Evolutionary conservation across 164 flowering plant genomes (phyloP).

Genomic region (Cinnamomum chago): DNA sequence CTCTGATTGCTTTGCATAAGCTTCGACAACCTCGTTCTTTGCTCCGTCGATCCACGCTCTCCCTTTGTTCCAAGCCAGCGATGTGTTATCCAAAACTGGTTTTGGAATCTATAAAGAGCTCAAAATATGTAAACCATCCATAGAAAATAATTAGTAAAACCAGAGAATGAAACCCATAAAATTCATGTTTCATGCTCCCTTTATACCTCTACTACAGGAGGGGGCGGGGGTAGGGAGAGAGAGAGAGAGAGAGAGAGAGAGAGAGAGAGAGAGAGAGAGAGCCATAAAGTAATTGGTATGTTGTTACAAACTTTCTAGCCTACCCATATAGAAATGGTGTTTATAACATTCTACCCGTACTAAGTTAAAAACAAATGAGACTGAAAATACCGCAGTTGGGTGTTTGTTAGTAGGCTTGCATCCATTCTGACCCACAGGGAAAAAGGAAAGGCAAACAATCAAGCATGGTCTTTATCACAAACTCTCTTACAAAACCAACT

Average conservation of each 20-base stretch:
- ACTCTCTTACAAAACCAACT: neutral
- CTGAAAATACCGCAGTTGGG: neutral
- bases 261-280: neutral
- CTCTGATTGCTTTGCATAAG: constrained; percentile 35
- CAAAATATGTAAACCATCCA: neutral
- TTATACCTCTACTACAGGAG: neutral
- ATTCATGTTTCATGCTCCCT: neutral
- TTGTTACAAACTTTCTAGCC: neutral
- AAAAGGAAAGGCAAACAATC: neutral
- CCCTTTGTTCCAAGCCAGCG: constrained; percentile 37
- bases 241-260: neutral
- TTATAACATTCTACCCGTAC: neutral
- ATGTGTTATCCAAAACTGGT: constrained; percentile 27
- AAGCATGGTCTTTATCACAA: neutral
- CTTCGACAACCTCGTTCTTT: constrained; percentile 36
- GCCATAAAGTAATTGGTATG: neutral
- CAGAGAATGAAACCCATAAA: neutral
- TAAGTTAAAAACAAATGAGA: neutral
- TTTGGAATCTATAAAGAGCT: constrained; percentile 26
- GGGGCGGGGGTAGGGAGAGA: too few species aligned
- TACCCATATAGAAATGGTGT: neutral
- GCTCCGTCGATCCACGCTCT: constrained; percentile 45
- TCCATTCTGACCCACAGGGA: neutral
- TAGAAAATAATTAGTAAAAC: neutral
- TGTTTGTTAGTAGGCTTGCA: too few species aligned